Evolutionary conservation across 1,284 basidiomycete genomes (phyloP), one percentile per base, ranked within the genome.

Genomic region (Boletus semigastroideus): DNA sequence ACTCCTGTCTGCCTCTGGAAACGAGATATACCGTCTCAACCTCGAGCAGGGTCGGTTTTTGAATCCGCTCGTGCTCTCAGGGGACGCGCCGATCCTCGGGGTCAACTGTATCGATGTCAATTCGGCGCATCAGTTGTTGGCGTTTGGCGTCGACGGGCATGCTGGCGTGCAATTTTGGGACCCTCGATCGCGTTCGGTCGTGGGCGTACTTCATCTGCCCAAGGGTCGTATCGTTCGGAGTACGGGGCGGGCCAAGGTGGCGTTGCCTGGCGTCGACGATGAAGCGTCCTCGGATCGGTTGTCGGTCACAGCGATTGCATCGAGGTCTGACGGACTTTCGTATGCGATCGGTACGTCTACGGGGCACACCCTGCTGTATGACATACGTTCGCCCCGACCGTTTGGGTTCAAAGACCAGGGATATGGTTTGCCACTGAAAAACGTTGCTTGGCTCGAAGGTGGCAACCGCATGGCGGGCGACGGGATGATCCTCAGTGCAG

Each of bases 161-260:
- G 91, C 93, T 10, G 85, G 88, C 0, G 90, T 95, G 40, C 94
- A 98, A 68, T 92, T 99, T 65, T 99, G 95, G 94, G 97, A 99
- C 72, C 91, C 89, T 1, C 80, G 96, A 40, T 92, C 92, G 39
- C 78, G 95, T n/a, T 74, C 82, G 0, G 73, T 84, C 38, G 90
- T 93, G 1, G 93, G 92, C 0, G 72, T 82, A 3, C 74, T 99
- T n/a, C 73, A 78, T n/a, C 70, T 98, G 17, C 94, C 94, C 1
- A 74, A 76, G 19, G 74, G 80, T 14, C 74, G 84, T 10, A 72
- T 90, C 31, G 68, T 83, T 14, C 77, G 82, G 0, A 66, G 73
- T 25, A 70, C 74, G 5, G 69, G 75, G 1, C 63, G 70, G 36
- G 58, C 70, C 8, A 61, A 25, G 52, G 54, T 46, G 43, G 40